These are phyloP conservation scores for Coniosporium apollinis DNA, from an alignment of 495 filamentous ascomycete genomes.

Conservation along the genomic window DNA sequence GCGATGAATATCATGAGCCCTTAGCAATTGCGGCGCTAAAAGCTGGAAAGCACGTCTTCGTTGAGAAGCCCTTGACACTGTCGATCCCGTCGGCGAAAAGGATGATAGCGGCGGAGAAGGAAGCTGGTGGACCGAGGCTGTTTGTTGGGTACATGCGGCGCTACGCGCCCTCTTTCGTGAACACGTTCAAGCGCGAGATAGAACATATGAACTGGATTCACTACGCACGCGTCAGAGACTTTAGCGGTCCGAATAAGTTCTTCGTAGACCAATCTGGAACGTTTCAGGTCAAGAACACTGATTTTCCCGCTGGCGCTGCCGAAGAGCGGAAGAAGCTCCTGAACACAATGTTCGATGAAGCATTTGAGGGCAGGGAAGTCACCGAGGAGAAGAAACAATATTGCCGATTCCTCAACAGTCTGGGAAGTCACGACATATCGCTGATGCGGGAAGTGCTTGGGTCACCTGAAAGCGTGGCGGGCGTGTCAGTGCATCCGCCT, in stretches of 20 bases:
- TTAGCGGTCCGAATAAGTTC: slow-evolving; percentile 30
- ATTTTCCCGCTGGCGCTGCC: slow-evolving; percentile 13
- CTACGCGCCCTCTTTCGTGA: slow-evolving; percentile 33
- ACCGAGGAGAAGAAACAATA: slow-evolving; percentile 18
- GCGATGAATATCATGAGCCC: slow-evolving; percentile 34
- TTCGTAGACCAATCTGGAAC: slow-evolving; percentile 35
- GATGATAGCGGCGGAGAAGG: slow-evolving; percentile 28
- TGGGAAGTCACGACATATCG: slow-evolving; percentile 39
- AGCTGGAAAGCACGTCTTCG: slow-evolving; percentile 35
- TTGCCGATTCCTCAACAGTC: slow-evolving; percentile 29
- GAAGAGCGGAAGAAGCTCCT: slow-evolving; percentile 12
- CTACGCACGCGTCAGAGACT: slow-evolving; percentile 38
- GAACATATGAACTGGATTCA: slow-evolving; percentile 27
- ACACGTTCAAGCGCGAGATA: slow-evolving; percentile 33
- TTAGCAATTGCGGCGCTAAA: slow-evolving; percentile 33
- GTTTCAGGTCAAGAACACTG: slow-evolving; percentile 23
- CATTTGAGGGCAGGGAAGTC: slow-evolving; percentile 11
- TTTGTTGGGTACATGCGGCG: slow-evolving; percentile 40
- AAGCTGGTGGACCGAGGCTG: slow-evolving; percentile 20
- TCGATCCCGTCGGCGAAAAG: slow-evolving; percentile 23
- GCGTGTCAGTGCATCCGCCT: slow-evolving; percentile 27
- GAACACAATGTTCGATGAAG: slow-evolving; percentile 17
- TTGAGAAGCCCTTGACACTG: slow-evolving; percentile 38
- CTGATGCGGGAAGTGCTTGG: slow-evolving; percentile 40
- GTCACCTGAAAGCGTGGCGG: slow-evolving; percentile 26